Conservation (phyloP, 106 monocot genomes). For the Dactylorhiza incarnata region DNA sequence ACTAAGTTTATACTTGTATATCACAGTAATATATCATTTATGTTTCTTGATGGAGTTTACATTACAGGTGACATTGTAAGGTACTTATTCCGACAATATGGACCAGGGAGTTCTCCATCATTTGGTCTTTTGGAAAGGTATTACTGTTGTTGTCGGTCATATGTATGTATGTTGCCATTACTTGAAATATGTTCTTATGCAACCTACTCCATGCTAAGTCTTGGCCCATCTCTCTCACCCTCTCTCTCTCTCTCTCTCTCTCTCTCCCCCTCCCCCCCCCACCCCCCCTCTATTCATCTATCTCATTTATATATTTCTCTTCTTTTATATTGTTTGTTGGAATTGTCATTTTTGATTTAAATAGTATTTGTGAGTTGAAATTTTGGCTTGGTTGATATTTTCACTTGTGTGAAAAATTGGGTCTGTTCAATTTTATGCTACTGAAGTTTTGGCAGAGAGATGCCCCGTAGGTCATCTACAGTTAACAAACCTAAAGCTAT, state of each 20-base stretch:
- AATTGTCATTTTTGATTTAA: background rate
- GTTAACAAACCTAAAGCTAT: background rate
- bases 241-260: background rate
- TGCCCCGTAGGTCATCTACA: background rate
- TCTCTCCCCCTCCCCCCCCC: background rate
- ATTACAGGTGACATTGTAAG: slow-evolving; percentile 77
- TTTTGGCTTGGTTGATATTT: background rate
- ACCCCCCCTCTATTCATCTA: too few relatives aligned
- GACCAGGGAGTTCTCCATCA: slow-evolving; percentile 58
- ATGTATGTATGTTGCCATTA: background rate
- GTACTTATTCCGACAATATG: slow-evolving; percentile 79
- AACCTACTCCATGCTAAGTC: background rate
- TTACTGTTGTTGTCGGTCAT: background rate
- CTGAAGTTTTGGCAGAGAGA: background rate
- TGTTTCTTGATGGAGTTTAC: background rate
- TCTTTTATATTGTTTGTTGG: background rate
- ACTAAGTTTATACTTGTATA: background rate
- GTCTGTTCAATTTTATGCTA: background rate
- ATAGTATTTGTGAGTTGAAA: background rate
- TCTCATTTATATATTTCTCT: background rate
- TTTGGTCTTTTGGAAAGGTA: slow-evolving; percentile 89
- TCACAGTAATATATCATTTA: background rate
- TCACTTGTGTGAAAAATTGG: background rate
- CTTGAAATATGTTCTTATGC: background rate
- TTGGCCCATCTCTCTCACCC: too few relatives aligned